These are phyloP conservation scores for Apiospora koreana DNA, from an alignment of 2,329 filamentous ascomycete genomes.

Conservation along the genomic window DNA sequence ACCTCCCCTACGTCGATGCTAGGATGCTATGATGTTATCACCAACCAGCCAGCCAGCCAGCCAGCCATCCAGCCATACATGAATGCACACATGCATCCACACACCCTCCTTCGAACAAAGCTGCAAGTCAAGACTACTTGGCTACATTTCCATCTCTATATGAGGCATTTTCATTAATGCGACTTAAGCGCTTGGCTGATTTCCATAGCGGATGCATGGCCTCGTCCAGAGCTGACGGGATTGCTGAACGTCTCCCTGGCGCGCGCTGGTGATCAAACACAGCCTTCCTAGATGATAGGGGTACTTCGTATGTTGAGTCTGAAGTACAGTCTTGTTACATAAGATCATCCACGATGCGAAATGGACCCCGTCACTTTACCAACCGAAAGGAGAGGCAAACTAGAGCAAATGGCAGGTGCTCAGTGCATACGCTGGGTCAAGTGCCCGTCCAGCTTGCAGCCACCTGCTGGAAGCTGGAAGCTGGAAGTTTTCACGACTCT, in stretches of 20 bases:
- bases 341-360: neutral
- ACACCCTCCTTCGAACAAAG: neutral
- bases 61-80: neutral
- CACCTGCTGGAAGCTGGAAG: too few relatives aligned
- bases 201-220: neutral
- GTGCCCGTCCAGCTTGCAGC: too few relatives aligned
- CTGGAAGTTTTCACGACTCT: too few relatives aligned
- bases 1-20: neutral
- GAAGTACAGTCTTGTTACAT: neutral
- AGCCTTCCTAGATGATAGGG: neutral
- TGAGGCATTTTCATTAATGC: neutral
- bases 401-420: too few relatives aligned
- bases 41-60: too few relatives aligned
- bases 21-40: too few relatives aligned
- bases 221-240: neutral
- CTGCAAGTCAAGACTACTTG: neutral
- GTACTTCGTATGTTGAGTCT: neutral
- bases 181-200: neutral
- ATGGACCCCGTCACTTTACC: neutral
- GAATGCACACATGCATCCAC: neutral
- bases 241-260: neutral
- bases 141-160: neutral
- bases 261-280: neutral
- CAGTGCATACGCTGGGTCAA: too few relatives aligned
- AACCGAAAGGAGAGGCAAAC: too few relatives aligned